Base-by-base conservation (phyloP, 2,329 filamentous ascomycete species). In the Boeremia lycopersici region DNA sequence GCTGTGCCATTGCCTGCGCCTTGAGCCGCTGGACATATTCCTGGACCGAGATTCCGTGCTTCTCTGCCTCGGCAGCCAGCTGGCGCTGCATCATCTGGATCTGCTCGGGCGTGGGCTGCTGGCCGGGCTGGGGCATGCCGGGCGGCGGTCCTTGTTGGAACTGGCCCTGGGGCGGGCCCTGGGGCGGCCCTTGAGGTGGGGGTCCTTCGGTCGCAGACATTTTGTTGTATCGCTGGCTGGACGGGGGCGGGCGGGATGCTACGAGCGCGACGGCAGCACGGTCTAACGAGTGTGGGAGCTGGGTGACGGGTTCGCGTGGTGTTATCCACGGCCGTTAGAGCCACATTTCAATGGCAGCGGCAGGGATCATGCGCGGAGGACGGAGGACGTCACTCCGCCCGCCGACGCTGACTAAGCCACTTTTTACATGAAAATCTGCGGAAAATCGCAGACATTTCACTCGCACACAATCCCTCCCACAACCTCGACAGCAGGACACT, bases 51-150 rank as follows among this genome's bases (percentile, higher is more conserved):
- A 98, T 87, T 73, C 93, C 93, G 60, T 88, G 85, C 77, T 89
- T 92, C 69, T 89, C 82, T 43, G 93, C 93, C 76, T 97, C 93
- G 45, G 85, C 84, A 43, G 89, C 88, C 39, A 97, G 79, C 76
- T 95, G 89, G 66, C 87, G 85, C 75, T 96, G 90, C 83, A 97
- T 95, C 51, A 84, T 83, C 52, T 86, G 85, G 61, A 96, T 90
- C 79, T 97, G 92, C 78, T 96, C 89, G 43, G 89, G 92, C 17
- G 88, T 86, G 30, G 91, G 91, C 63, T 81, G 80, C 61, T 81
- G 78, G 41, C 78, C 77, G 19, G 74, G 76, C 57, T 68, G 60
- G 17, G 68, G 68, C 40, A 66, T 65, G 47, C 62, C 60, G 25
- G 55, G 62, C 26, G 60, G 58, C 15, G 56, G 61, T 4, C 57